phyloP scores from a whole-genome alignment of 192 early-diverging fungal genomes.

The Rhizoclosmatium sp. region DNA sequence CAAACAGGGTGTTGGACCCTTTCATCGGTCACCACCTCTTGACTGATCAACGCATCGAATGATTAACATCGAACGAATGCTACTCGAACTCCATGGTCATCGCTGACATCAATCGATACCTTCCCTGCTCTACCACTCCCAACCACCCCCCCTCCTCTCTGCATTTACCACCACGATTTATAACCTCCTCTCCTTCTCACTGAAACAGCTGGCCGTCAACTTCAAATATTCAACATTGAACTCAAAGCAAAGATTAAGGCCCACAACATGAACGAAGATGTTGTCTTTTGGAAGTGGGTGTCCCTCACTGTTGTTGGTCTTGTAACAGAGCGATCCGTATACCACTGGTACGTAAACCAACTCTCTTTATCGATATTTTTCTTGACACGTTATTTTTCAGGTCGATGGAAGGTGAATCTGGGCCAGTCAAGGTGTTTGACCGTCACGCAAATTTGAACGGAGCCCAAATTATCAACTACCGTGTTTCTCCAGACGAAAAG shows the following conservation, averaged over 20 bases:
- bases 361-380: background rate
- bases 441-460: slow-evolving; percentile 82
- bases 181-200: no score
- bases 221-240: slow-evolving; percentile 98
- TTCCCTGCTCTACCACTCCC: background rate
- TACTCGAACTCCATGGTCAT: no score
- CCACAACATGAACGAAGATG: slow-evolving; percentile 88
- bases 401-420: slow-evolving; percentile 88
- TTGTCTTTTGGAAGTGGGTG: slow-evolving; percentile 97
- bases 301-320: slow-evolving; percentile 83
- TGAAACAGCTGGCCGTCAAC: slow-evolving; percentile 76
- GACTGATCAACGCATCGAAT: no score
- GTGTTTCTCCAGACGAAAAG: slow-evolving; percentile 86
- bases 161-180: background rate
- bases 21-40: no score
- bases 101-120: background rate
- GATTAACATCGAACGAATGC: no score
- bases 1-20: no score
- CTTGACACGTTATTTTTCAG: slow-evolving; percentile 8
- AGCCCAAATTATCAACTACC: slow-evolving; percentile 97
- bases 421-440: slow-evolving; percentile 92
- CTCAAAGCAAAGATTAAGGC: slow-evolving; percentile 96
- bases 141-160: background rate
- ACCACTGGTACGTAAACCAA: slow-evolving; percentile 76
- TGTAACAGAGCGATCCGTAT: slow-evolving; percentile 87